These are phyloP conservation scores for Corynascus novoguineensis DNA, from an alignment of 495 filamentous ascomycete species.

Conservation along the genomic window DNA sequence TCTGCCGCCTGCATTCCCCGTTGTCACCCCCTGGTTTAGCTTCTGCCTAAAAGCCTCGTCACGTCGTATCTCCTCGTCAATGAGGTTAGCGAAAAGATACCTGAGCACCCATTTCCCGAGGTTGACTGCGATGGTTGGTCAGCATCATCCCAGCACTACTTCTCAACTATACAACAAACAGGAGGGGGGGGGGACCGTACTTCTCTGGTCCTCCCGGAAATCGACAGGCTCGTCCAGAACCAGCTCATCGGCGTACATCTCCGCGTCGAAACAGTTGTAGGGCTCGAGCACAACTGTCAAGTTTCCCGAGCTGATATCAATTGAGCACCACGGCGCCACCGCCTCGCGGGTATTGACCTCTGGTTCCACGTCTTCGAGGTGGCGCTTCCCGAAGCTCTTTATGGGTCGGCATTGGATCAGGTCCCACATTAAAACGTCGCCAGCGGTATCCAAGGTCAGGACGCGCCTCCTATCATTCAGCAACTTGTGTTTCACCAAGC, in stretches of 20 bases:
- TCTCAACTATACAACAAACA: too few relatives aligned
- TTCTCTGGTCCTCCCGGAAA: constrained; percentile 90
- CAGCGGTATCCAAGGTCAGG: constrained; percentile 87
- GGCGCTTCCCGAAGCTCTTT: constrained; percentile 81
- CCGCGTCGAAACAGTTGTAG: constrained; percentile 95
- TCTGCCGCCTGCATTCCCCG: constrained; percentile 48
- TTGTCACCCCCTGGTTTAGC: constrained; percentile 56
- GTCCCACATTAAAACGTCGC: constrained; percentile 96
- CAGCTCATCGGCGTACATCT: constrained; percentile 91
- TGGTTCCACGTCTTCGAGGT: constrained; percentile 85
- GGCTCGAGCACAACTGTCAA: constrained; percentile 87
- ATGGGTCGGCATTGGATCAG: constrained; percentile 83
- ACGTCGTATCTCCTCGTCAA: constrained; percentile 80
- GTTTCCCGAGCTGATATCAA: constrained; percentile 87
- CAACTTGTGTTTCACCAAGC: constrained; percentile 86
- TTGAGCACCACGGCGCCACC: constrained; percentile 90
- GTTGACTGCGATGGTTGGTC: constrained; percentile 66
- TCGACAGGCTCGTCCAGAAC: constrained; percentile 64
- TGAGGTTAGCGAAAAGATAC: constrained; percentile 83
- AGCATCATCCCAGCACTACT: constrained; percentile 15
- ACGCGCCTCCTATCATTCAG: constrained; percentile 87
- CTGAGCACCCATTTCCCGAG: constrained; percentile 95
- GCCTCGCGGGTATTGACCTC: constrained; percentile 84
- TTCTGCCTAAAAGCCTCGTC: constrained; percentile 67
- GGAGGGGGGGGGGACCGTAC: constrained; percentile 46